phyloP scores from a whole-genome alignment of 768 basidiomycete species.

The Tylopilus felleus region DNA sequence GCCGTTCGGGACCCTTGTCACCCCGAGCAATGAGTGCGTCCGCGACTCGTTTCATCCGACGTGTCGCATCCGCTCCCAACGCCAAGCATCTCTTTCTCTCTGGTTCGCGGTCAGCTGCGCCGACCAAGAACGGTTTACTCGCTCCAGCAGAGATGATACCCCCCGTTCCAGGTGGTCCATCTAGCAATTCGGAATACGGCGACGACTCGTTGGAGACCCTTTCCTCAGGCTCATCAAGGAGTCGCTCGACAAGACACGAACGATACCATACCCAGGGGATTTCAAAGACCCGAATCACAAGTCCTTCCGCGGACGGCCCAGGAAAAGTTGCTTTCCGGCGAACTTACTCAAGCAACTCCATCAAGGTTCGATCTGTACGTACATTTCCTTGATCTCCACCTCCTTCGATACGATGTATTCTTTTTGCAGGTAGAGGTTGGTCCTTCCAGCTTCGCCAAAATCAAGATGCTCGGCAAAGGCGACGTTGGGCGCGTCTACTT shows the following conservation, averaged over 20 bases:
- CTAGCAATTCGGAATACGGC: constrained; percentile 54
- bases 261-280: constrained; percentile 26
- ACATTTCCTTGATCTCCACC: neutral
- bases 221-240: constrained; percentile 72
- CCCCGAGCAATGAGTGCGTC: constrained; percentile 69
- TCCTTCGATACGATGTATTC: neutral
- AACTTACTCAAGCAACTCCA: constrained; percentile 97
- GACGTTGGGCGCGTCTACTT: constrained; percentile 99
- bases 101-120: constrained; percentile 52
- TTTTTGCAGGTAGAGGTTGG: constrained; percentile 79
- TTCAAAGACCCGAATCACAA: constrained; percentile 45
- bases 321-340: constrained; percentile 77
- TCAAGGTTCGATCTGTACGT: constrained; percentile 85
- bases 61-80: constrained; percentile 96
- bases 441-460: constrained; percentile 91
- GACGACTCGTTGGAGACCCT: constrained; percentile 73
- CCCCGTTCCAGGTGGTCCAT: constrained; percentile 47
- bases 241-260: constrained; percentile 43
- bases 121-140: constrained; percentile 74
- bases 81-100: constrained; percentile 84
- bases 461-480: constrained; percentile 97
- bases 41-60: constrained; percentile 86
- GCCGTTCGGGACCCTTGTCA: constrained; percentile 52
- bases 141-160: constrained; percentile 65
- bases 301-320: constrained; percentile 45